Evolutionary conservation across 73 alveolate species (phyloP), one percentile per base, ranked within the genome.

Genomic region (Paramecium sexaurelia): DNA sequence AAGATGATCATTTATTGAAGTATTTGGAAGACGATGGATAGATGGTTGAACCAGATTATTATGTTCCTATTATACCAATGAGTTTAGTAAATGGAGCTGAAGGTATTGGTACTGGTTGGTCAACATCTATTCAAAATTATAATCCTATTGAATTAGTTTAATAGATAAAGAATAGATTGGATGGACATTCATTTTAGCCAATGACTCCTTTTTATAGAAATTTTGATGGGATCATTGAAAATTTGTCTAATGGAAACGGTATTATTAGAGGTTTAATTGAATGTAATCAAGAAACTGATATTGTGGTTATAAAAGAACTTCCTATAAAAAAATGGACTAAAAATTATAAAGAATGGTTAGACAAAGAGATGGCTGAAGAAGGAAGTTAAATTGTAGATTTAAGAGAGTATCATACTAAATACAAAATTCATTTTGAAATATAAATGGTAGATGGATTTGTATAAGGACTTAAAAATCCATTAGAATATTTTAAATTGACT

Each of bases 71-170:
- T 24, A 90, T 99, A 37, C 99, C 99, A 5, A 96, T 95, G 96
- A 88, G 97, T 32, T 94, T 99, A 51, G 99, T 99, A 17, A 99
- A 99, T 93, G 99, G 99, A 32, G 97, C 99, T 40, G 99, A 98
- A 92, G 99, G 99, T 7, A 99, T 99, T 7, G 99, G 99, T 11
- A 99, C 99, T 26, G 99, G 99, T 22, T 99, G 99, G 99, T 87
- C 98, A 20, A 98, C 99, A 13, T 95, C 87, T 68, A 95, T 98
- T 47, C 99, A 99, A 24, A 95, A 96, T 69, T 98, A 96, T 95
- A 96, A 98, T 94, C 99, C 99, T 0, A 95, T 95, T 56, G 99
- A 99, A 39, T 92, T 99, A 32, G 99, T 98, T 10, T 93, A 96
- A 37, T 95, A 96, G 37, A 92, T 97, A 11, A 96, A 94, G 84